Base-by-base conservation (phyloP, 768 basidiomycete species). In the Suillus sp. region DNA sequence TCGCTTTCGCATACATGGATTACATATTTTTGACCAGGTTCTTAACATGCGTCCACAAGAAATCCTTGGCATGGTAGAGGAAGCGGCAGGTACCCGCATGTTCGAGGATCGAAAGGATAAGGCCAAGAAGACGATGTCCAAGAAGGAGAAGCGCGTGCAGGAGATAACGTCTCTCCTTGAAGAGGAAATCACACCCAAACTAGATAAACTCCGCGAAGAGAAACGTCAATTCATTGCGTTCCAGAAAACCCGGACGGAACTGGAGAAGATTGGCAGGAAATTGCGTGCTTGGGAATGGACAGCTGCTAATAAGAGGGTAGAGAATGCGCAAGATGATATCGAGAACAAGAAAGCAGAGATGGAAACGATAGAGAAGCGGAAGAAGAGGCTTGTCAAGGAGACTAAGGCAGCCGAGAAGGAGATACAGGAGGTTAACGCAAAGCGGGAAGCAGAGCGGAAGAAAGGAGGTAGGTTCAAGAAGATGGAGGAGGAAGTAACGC, bases 31-130 rank as follows among this genome's bases (percentile, higher is more conserved):
- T 60, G 32, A 43, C 35, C 65, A 90, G 90, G 92, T 94, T 4
- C 86, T 99, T 56, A 99, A 98, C 76, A 99, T 99, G 97, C 90
- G 93, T 30, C 96, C 97, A 0, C 91, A 92, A 80, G 97, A 99
- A 74, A 96, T 99, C 64, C 84, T 99, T 14, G 94, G 95, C 1
- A 96, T 99, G 92, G 93, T 99, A 3, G 97, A 99, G 75, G 97
- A 99, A 74, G 97, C 97, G 0, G 94, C 96, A 0, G 97, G 97
- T 7, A 99, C 97, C 34, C 89, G 95, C 32, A 99, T 99, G 97
- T 99, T 98, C 70, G 97, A 99, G 74, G 96, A 99, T 60, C 87
- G 93, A 20, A 99, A 99, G 73, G 95, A 97, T 73, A 97, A 97
- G 75, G 96, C 96, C 8, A 85, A 90, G 71, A 94, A 92, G 77